Evolutionary conservation across 108 stramenopile genomes (phyloP).

Genomic region (Cylindrotheca fusiformis): DNA sequence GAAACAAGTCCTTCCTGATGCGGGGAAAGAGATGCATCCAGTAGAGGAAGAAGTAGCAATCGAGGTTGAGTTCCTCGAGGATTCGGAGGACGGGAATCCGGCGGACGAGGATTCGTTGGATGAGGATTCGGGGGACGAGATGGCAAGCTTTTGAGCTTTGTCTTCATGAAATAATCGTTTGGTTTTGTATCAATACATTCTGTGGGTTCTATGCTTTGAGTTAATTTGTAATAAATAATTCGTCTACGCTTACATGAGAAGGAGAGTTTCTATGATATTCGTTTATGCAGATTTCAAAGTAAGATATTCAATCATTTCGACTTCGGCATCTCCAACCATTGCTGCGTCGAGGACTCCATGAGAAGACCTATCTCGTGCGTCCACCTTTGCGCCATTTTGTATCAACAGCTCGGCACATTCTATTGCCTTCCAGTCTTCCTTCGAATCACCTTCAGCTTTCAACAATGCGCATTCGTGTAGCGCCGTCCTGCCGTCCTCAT

Average conservation of each 20-base stretch:
- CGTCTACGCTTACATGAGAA: too few relatives aligned
- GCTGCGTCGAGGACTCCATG: conserved; percentile 74
- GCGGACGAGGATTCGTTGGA: not conserved
- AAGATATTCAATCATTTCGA: conserved; percentile 80
- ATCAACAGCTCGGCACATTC: conserved; percentile 76
- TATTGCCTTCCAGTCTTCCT: conserved; percentile 57
- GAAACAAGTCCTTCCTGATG: too few relatives aligned
- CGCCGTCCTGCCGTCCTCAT: conserved; percentile 57
- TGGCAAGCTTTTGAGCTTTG: too few relatives aligned
- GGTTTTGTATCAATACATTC: too few relatives aligned
- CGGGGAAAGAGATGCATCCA: conserved; percentile 13
- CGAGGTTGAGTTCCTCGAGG: conserved; percentile 51
- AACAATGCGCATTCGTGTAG: conserved; percentile 61
- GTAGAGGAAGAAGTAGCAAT: conserved; percentile 50
- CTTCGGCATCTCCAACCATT: conserved; percentile 52
- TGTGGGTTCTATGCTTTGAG: too few relatives aligned
- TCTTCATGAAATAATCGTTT: too few relatives aligned
- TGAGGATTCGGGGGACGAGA: too few relatives aligned
- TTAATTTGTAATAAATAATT: too few relatives aligned
- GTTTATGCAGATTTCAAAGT: conserved; percentile 34
- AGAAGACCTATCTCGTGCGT: conserved; percentile 45
- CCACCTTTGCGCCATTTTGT: conserved; percentile 77
- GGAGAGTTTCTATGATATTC: too few relatives aligned
- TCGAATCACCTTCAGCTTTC: conserved; percentile 25
- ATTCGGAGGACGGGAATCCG: conserved; percentile 10